Base-by-base conservation (phyloP, 2,329 filamentous ascomycete genomes). In the Phaeoacremonium minimum region DNA sequence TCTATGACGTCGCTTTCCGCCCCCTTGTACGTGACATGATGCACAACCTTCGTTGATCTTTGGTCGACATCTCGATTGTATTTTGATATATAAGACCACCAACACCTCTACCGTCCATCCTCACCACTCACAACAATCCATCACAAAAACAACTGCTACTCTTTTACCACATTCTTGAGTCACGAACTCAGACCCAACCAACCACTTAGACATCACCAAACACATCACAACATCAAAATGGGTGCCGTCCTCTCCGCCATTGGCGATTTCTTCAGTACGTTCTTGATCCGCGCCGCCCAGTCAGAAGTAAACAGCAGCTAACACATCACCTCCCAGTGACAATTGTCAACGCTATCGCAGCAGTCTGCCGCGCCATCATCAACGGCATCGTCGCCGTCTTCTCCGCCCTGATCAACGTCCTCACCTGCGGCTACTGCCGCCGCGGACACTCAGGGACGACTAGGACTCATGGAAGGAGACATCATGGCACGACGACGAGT, bases 231-330 rank as follows among this genome's bases (percentile, higher is more conserved):
- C 11, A 33, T 39, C 33, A 81, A 61, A 49, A 91, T 93, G 87
- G 87, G 87, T 67, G 85, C 83, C 63, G 81, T 93, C 55, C 71
- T 88, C 48, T 90, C 85, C 46, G 74, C 81, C 49, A 81, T 87
- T 58, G 83, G 83, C 37, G 66, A 66, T 46, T 73, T 72, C 55
- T 70, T 87, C 43, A 86, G 83, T 73, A 26, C 22, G n/a, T n/a
- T n/a, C n/a, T n/a, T n/a, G n/a, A n/a, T n/a, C n/a, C n/a, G n/a
- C n/a, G n/a, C n/a, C n/a, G n/a, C n/a, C n/a, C n/a, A 26, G 22
- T 9, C n/a, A 3, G 9, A n/a, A 9, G n/a, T 26, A 9, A 26
- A 26, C 22, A 26, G 22, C n/a, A 26, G 22, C 22, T n/a, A 2
- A n/a, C 22, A 9, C 9, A 9, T 26, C 9, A 9, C n/a, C 22